Conservation (phyloP, 2,329 filamentous ascomycete species). For the Ceratocystis destructans region DNA sequence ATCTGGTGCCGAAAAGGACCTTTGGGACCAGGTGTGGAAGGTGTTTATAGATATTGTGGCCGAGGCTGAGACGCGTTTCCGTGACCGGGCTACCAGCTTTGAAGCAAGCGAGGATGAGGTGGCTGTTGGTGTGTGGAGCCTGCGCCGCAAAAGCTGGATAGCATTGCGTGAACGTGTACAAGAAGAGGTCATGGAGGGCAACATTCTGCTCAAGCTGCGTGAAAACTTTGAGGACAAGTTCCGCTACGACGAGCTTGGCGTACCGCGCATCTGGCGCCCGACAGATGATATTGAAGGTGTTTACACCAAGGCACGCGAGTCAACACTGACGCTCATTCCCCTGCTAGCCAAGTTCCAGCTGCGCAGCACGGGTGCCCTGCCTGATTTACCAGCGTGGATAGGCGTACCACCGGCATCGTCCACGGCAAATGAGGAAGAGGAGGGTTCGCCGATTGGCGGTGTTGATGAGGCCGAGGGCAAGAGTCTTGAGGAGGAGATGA, state of each 20-base stretch:
- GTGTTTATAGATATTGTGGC: conserved; percentile 70
- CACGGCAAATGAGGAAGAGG: conserved; percentile 76
- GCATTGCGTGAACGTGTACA: conserved; percentile 82
- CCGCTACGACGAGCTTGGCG: conserved; percentile 87
- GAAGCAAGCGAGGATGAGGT: conserved; percentile 86
- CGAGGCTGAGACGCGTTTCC: conserved; percentile 75
- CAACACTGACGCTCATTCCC: conserved; percentile 79
- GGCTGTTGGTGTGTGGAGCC: conserved; percentile 78
- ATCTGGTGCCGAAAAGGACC: conserved; percentile 53
- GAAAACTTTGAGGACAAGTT: conserved; percentile 99
- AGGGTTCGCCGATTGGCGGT: conserved; percentile 75
- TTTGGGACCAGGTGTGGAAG: conserved; percentile 93
- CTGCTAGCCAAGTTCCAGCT: conserved; percentile 76
- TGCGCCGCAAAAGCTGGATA: conserved; percentile 88
- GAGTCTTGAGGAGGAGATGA: conserved; percentile 92
- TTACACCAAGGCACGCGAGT: conserved; percentile 85
- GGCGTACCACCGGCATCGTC: conserved; percentile 61
- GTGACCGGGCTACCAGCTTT: conserved; percentile 80
- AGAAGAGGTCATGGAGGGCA: conserved; percentile 96
- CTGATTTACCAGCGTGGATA: conserved; percentile 74
- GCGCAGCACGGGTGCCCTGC: conserved; percentile 56
- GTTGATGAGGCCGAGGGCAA: conserved; percentile 91
- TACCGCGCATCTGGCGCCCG: conserved; percentile 91
- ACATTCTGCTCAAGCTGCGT: conserved; percentile 82
- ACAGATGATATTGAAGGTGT: conserved; percentile 94